phyloP scores from a whole-genome alignment of 2,329 filamentous ascomycete genomes.

The Lecanoromycetidae sp. region DNA sequence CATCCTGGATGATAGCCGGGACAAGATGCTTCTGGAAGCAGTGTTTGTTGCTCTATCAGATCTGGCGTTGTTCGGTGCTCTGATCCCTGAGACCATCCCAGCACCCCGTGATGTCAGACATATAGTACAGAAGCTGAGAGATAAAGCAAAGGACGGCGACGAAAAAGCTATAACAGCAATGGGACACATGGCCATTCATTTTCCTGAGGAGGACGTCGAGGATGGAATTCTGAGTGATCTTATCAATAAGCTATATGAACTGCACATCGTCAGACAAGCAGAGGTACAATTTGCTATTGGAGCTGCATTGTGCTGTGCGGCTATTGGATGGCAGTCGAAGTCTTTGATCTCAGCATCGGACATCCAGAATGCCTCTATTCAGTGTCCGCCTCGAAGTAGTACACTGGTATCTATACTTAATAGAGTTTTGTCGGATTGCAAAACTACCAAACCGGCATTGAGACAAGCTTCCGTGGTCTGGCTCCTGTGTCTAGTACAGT shows the following conservation, averaged over 20 bases:
- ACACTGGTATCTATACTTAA: conserved; percentile 49
- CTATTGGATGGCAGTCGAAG: conserved; percentile 72
- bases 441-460: conserved; percentile 74
- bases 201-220: conserved; percentile 26
- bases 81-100: conserved; percentile 25
- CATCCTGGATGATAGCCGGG: conserved; percentile 42
- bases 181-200: conserved; percentile 58
- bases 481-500: conserved; percentile 83
- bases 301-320: conserved; percentile 68
- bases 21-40: conserved; percentile 46
- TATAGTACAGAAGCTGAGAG: conserved; percentile 47
- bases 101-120: conserved; percentile 19
- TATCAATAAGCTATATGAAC: conserved; percentile 54
- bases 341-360: conserved; percentile 65
- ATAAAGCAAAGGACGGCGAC: conserved; percentile 64
- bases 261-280: conserved; percentile 74
- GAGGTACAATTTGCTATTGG: conserved; percentile 87
- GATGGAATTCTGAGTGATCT: conserved; percentile 41
- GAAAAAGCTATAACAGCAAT: conserved; percentile 72
- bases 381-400: conserved; percentile 26
- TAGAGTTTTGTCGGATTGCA: conserved; percentile 64
- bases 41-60: conserved; percentile 48
- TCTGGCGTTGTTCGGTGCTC: conserved; percentile 46
- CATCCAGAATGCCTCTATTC: conserved; percentile 46
- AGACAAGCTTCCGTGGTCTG: conserved; percentile 91